Conservation (phyloP, 2,329 filamentous ascomycete genomes). For the Incumbomyces delicatus region DNA sequence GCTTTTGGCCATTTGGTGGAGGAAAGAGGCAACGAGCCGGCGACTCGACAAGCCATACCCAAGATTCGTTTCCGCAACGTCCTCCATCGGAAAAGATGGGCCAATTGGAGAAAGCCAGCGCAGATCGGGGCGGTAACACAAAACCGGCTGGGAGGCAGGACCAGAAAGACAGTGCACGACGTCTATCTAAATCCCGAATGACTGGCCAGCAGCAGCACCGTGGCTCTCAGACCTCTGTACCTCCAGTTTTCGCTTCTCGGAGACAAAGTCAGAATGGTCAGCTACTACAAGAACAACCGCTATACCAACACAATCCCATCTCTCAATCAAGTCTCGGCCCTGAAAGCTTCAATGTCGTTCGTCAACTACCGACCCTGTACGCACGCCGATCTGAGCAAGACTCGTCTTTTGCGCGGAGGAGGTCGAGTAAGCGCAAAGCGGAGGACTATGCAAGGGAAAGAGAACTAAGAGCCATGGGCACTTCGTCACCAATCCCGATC, state of each 20-base stretch:
- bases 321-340: conserved; percentile 29
- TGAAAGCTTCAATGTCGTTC: conserved; percentile 32
- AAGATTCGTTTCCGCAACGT: background rate
- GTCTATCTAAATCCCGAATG: conserved; percentile 4
- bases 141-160: conserved; percentile 1
- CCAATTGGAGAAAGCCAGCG: background rate
- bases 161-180: background rate
- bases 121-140: background rate
- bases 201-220: background rate
- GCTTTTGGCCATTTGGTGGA: conserved; percentile 22
- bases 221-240: background rate
- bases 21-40: conserved; percentile 13
- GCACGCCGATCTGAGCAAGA: conserved; percentile 53
- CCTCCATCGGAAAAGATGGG: background rate
- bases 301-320: conserved; percentile 24
- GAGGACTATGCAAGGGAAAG: conserved; percentile 71
- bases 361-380: conserved; percentile 40
- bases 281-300: background rate
- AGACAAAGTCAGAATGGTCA: background rate
- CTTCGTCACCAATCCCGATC: conserved; percentile 51
- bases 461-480: conserved; percentile 78
- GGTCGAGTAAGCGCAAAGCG: conserved; percentile 66
- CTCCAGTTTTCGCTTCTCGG: background rate
- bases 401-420: conserved; percentile 51
- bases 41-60: background rate